Evolutionary conservation across 805 yeast genomes (phyloP), one percentile per base, ranked within the genome.

Genomic region (Ogataea angusta): DNA sequence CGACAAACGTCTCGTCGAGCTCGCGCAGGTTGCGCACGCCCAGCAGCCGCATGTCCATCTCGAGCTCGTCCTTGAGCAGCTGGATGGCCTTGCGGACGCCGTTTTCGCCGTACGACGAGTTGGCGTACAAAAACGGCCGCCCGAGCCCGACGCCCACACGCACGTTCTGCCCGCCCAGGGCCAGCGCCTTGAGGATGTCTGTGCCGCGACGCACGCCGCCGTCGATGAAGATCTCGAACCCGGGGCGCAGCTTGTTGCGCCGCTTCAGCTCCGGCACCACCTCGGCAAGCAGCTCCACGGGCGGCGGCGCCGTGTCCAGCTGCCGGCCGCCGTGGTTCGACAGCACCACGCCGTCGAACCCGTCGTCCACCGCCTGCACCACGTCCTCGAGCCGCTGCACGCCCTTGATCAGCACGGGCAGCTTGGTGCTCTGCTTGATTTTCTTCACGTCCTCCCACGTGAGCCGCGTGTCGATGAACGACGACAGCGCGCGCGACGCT

Each of bases 301-400:
- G 84, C 0, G 95, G 78, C n/a, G 85, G 73, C 1, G 95, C 71
- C 54, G 77, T 85, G 62, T 88, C 96, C 42, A 88, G 67, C 62
- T 87, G 95, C 46, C 96, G 70, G 30, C 96, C 95, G 45, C 96
- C 96, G 63, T 87, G 96, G 58, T 87, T 88, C 2, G 95, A 85
- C 36, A 87, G 54, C 4, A 88, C 87, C n/a, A 87, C 82, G 30
- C 90, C 95, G 30, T 79, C 76, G 21, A 76, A 73, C 3, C 93
- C 93, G 51, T 73, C 64, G 48, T 85, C 82, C 5, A 78, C 78
- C 0, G 95, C 95, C 51, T 67, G 62, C 14, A 86, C 59, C 0
- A 84, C 89, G 57, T 88, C 96, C 47, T 85, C 91, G 30, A 76
- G 78, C 23, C 91, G 67, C 63, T 86, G 95, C n/a, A 88, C 81